Evolutionary conservation across 768 basidiomycete species (phyloP).

Genomic region (Phanerochaete sordida): DNA sequence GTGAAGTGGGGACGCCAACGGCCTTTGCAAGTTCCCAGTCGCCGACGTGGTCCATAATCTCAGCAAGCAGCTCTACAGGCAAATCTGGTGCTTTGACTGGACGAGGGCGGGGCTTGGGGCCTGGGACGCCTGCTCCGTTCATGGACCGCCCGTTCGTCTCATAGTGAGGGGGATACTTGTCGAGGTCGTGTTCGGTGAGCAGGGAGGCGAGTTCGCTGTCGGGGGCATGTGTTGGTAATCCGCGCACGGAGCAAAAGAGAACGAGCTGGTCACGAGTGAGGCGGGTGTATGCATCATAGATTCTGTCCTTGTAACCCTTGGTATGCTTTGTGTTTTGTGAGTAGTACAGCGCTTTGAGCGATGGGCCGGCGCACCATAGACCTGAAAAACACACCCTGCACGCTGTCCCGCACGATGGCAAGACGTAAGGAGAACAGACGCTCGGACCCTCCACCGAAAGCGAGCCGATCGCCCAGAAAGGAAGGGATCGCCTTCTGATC

Average conservation of each 20-base stretch:
- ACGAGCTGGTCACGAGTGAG: conserved; percentile 65
- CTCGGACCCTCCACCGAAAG: background rate
- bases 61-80: conserved; percentile 71
- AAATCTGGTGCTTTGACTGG: conserved; percentile 49
- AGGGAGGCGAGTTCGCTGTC: conserved; percentile 64
- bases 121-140: background rate
- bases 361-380: conserved; percentile 4
- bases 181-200: conserved; percentile 71
- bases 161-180: conserved; percentile 62
- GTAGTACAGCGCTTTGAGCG: background rate
- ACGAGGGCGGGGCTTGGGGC: conserved; percentile 21
- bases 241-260: conserved; percentile 72
- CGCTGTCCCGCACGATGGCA: background rate
- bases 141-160: conserved; percentile 19
- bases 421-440: background rate
- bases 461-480: background rate
- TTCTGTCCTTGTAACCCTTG: conserved; percentile 33
- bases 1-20: conserved; percentile 67
- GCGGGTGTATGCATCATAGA: conserved; percentile 67
- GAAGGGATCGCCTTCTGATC: conserved; percentile 1
- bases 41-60: conserved; percentile 74
- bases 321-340: conserved; percentile 15
- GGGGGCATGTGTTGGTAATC: conserved; percentile 61
- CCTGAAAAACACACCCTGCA: background rate
- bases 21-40: conserved; percentile 85